These are phyloP conservation scores for Globisporangium abappressorium DNA, from an alignment of 352 stramenopile species.

Conservation along the genomic window DNA sequence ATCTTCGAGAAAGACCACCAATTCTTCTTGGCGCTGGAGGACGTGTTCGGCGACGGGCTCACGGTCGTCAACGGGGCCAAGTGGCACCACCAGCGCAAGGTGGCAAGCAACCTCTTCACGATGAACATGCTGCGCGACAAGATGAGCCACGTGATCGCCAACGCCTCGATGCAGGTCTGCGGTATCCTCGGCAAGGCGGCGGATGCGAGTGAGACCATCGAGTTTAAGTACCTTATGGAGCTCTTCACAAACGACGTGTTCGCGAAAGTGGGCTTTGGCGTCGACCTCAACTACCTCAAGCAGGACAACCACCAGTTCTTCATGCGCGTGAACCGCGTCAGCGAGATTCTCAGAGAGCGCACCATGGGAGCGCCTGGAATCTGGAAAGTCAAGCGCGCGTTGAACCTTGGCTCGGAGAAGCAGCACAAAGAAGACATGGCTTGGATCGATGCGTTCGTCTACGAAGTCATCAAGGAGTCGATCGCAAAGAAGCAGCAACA, in stretches of 20 bases:
- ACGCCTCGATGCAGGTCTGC: not conserved
- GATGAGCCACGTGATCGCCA: constrained; percentile 20
- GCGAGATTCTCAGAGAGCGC: constrained; percentile 30
- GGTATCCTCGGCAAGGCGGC: not conserved
- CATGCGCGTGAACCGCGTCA: constrained; percentile 37
- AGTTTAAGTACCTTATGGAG: constrained; percentile 42
- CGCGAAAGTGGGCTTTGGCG: constrained; percentile 49
- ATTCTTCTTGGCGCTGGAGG: constrained; percentile 23
- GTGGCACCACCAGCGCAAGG: constrained; percentile 46
- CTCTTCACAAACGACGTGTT: constrained; percentile 68
- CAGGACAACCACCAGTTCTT: constrained; percentile 37
- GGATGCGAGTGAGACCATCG: constrained; percentile 17
- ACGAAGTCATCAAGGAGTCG: constrained; percentile 13
- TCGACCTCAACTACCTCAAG: constrained; percentile 30
- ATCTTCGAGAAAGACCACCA: constrained; percentile 57
- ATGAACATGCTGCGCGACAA: constrained; percentile 28
- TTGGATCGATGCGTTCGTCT: constrained; percentile 5
- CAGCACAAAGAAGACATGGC: constrained; percentile 23
- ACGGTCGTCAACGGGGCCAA: constrained; percentile 18
- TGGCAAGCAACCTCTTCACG: constrained; percentile 28
- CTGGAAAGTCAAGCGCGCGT: constrained; percentile 30
- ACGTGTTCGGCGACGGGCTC: constrained; percentile 61
- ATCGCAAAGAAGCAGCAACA: constrained; percentile 2
- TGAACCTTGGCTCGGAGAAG: constrained; percentile 35
- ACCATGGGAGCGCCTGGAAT: constrained; percentile 31